phyloP scores from a whole-genome alignment of 306 rosid genomes.

The Cyclanthera cordifolia region DNA sequence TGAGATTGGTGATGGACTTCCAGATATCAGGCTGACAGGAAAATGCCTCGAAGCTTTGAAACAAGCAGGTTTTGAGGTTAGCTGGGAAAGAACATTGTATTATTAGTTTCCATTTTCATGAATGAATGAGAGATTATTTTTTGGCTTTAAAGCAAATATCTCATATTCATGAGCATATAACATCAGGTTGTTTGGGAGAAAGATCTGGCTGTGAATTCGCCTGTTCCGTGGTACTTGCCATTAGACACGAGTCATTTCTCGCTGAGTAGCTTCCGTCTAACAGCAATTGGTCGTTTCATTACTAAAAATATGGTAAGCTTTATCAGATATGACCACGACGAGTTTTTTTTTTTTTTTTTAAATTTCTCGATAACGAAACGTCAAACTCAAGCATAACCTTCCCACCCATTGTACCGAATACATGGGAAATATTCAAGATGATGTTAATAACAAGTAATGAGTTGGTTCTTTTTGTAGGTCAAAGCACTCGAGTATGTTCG shows the following conservation, averaged over 20 bases:
- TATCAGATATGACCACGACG: not conserved
- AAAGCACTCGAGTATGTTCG: conserved; percentile 57
- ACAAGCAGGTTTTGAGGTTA: conserved; percentile 93
- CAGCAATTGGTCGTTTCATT: conserved; percentile 61
- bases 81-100: conserved; percentile 10
- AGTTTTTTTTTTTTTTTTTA: no score
- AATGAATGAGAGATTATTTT: conserved; percentile 6
- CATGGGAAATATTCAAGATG: not conserved
- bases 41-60: conserved; percentile 79
- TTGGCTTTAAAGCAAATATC: conserved; percentile 4
- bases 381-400: no score
- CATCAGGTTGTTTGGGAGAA: conserved; percentile 71
- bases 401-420: no score
- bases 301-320: conserved; percentile 71
- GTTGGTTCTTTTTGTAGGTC: conserved; percentile 37
- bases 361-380: no score
- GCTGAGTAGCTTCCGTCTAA: conserved; percentile 79
- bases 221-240: conserved; percentile 88
- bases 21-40: conserved; percentile 67
- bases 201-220: conserved; percentile 61
- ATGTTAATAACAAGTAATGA: not conserved
- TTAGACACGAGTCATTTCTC: conserved; percentile 80
- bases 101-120: conserved; percentile 10
- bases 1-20: conserved; percentile 95
- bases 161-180: conserved; percentile 2